Percentiles rank a stretch among this genome's conserved stretches.
phyloP scores from a whole-genome alignment of 73 alveolate genomes.

The Paramecium sonneborni region DNA sequence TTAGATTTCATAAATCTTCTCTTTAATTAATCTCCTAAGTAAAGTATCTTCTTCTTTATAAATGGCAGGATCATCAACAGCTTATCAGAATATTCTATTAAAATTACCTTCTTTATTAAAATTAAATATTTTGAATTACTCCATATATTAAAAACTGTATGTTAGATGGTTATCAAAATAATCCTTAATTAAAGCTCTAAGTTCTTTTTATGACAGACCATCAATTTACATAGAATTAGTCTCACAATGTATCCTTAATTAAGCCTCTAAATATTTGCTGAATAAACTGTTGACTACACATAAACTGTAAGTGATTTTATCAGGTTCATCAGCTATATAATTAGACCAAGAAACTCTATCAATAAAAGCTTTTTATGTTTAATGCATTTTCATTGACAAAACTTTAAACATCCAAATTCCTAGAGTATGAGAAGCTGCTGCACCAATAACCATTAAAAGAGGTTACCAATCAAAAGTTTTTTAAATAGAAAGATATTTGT shows the following conservation, averaged over 20 bases:
- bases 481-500: background rate
- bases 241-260: constrained; percentile 43
- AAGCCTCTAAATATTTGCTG: constrained; percentile 18
- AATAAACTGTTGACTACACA: constrained; percentile 39
- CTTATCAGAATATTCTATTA: background rate
- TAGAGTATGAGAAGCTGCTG: constrained; percentile 37
- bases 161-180: constrained; percentile 24
- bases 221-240: constrained; percentile 12
- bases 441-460: constrained; percentile 18
- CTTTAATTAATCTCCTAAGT: constrained; percentile 9
- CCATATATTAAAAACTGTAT: constrained; percentile 25
- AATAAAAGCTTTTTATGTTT: constrained; percentile 1
- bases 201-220: background rate
- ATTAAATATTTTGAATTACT: background rate
- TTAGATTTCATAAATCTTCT: background rate
- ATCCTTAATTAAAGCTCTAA: background rate
- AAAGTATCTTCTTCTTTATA: constrained; percentile 22
- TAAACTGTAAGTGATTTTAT: constrained; percentile 1
- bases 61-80: constrained; percentile 19
- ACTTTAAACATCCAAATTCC: constrained; percentile 46
- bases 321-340: constrained; percentile 54
- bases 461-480: constrained; percentile 51
- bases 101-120: constrained; percentile 24
- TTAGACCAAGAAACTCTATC: constrained; percentile 55
- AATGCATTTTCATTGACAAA: constrained; percentile 14